Conservation (phyloP, 163 green algal species). For the Scenedesmus sp. region DNA sequence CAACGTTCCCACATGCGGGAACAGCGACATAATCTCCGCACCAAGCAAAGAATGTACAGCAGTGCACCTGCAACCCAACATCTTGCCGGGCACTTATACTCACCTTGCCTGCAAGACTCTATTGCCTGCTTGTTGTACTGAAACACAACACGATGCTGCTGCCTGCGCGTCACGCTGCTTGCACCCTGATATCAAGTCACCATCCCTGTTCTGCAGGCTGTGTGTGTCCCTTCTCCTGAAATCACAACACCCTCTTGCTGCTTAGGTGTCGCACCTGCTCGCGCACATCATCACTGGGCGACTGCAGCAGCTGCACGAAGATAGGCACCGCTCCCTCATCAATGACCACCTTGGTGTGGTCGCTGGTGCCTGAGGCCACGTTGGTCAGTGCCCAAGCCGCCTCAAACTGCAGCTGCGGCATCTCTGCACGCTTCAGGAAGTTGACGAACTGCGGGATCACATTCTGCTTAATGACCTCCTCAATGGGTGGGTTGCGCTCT, state of each 20-base stretch:
- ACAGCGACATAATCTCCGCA: too few species aligned
- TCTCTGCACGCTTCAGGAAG: conserved; percentile 94
- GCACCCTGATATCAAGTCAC: background rate
- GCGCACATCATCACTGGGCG: conserved; percentile 95
- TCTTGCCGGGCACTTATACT: background rate
- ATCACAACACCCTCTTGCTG: too few species aligned
- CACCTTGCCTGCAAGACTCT: background rate
- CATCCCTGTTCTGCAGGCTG: too few species aligned
- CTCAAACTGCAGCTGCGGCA: conserved; percentile 86
- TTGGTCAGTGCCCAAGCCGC: conserved; percentile 93
- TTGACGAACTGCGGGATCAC: conserved; percentile 98
- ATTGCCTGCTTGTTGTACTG: background rate
- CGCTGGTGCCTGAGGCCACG: conserved; percentile 96
- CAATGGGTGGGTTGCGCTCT: conserved; percentile 97
- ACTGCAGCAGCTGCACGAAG: conserved; percentile 97
- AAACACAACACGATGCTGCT: background rate
- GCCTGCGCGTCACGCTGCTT: too few species aligned
- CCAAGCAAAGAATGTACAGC: too few species aligned
- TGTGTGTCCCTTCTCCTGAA: background rate
- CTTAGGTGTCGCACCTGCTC: conserved; percentile 89
- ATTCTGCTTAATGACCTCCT: conserved; percentile 97
- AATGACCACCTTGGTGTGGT: conserved; percentile 98
- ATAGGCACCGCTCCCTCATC: conserved; percentile 97
- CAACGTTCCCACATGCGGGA: too few species aligned
- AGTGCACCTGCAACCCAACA: background rate